These are phyloP conservation scores for Verticillium isaacii DNA, from an alignment of 2,329 filamentous ascomycete genomes.

Conservation along the genomic window DNA sequence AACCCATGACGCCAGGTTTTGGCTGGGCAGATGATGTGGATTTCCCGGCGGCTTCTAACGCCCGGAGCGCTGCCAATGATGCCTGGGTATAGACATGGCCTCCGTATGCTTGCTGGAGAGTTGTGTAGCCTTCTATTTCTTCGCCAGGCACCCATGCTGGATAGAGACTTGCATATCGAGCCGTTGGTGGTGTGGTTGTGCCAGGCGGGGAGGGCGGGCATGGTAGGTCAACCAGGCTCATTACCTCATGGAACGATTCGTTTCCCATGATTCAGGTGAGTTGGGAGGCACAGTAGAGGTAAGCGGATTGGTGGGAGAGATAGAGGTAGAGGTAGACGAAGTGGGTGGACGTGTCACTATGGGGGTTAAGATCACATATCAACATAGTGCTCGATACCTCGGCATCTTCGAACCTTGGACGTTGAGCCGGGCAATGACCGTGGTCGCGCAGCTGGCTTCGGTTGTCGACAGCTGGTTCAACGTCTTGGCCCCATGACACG, in stretches of 20 bases:
- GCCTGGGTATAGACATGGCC: slow-evolving; percentile 32
- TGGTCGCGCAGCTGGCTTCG: neutral
- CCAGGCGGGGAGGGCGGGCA: neutral
- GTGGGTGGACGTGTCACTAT: too few species aligned
- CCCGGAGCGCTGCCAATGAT: slow-evolving; percentile 28
- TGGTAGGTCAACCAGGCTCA: neutral
- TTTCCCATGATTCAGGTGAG: neutral
- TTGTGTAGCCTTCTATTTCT: slow-evolving; percentile 7
- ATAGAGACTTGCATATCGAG: slow-evolving; percentile 9
- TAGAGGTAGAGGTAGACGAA: too few species aligned
- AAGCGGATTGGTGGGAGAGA: too few species aligned
- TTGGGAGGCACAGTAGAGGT: too few species aligned
- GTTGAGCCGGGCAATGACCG: neutral
- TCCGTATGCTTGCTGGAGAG: slow-evolving; percentile 24
- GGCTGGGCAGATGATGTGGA: slow-evolving; percentile 2
- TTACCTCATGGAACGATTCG: neutral
- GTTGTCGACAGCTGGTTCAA: neutral
- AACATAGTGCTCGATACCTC: neutral
- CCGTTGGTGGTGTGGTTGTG: neutral
- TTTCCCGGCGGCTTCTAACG: slow-evolving; percentile 10
- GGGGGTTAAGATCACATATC: too few species aligned
- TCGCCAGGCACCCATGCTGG: slow-evolving; percentile 11
- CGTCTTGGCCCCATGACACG: neutral
- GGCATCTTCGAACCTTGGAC: neutral
- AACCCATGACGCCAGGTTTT: slow-evolving; percentile 18